Conservation (phyloP, 495 filamentous ascomycete species). For the Penicillium cataractarum region DNA sequence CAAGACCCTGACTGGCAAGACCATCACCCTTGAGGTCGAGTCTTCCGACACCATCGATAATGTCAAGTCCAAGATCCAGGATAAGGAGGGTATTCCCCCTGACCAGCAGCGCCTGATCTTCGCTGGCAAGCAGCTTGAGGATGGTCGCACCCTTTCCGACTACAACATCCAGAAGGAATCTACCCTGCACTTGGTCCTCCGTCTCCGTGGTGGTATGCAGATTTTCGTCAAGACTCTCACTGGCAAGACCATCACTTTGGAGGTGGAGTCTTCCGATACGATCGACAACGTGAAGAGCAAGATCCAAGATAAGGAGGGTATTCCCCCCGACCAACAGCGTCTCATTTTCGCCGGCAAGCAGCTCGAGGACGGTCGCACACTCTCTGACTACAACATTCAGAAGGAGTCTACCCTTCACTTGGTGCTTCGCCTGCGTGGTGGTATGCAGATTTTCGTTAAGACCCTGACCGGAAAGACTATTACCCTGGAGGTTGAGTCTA, state of each 20-base stretch:
- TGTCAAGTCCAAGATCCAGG: slow-evolving; percentile 81
- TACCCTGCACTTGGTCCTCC: slow-evolving; percentile 70
- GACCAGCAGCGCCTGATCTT: slow-evolving; percentile 79
- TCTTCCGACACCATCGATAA: slow-evolving; percentile 97
- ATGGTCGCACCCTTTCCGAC: slow-evolving; percentile 70
- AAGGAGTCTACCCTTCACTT: slow-evolving; percentile 98
- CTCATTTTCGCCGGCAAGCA: slow-evolving; percentile 98
- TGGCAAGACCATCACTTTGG: slow-evolving; percentile 72
- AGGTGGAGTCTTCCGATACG: slow-evolving; percentile 81
- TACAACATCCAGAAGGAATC: slow-evolving; percentile 78
- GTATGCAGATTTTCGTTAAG: slow-evolving; percentile 97
- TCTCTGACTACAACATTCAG: slow-evolving; percentile 98
- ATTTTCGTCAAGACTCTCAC: slow-evolving; percentile 75
- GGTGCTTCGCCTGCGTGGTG: slow-evolving; percentile 95
- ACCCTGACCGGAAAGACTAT: slow-evolving; percentile 93
- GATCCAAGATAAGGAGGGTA: slow-evolving; percentile 98
- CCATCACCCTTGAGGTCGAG: slow-evolving; percentile 97
- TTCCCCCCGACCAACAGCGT: slow-evolving; percentile 92
- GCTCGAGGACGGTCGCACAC: slow-evolving; percentile 86
- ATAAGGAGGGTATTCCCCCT: slow-evolving; percentile 78
- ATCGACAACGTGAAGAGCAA: slow-evolving; percentile 99
- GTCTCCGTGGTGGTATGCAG: slow-evolving; percentile 76
- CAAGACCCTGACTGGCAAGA: slow-evolving; percentile 94
- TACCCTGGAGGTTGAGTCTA: slow-evolving; percentile 85
- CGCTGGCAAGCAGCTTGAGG: slow-evolving; percentile 73